Conservation (phyloP, 169 alveolate species). For the Cryptosporidium bovis region DNA sequence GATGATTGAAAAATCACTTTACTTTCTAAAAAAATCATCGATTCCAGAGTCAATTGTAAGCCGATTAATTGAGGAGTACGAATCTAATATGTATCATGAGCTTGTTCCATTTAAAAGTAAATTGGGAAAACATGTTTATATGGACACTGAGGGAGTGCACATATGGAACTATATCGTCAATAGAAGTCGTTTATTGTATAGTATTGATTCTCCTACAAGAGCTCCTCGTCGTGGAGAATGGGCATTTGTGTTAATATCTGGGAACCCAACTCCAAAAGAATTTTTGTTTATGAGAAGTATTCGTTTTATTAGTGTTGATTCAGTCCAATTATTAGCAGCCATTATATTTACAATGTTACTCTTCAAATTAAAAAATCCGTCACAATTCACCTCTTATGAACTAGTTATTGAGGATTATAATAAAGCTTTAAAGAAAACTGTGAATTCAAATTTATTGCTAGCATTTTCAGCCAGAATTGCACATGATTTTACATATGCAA, state of each 20-base stretch:
- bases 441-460: constrained; percentile 36
- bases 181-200: constrained; percentile 47
- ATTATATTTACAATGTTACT: constrained; percentile 46
- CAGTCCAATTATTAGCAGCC: constrained; percentile 58
- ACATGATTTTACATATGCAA: constrained; percentile 21
- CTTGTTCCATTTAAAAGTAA: constrained; percentile 35
- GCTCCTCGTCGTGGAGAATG: constrained; percentile 68
- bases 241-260: constrained; percentile 49
- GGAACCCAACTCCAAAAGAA: constrained; percentile 49
- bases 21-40: background rate
- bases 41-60: constrained; percentile 10
- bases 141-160: constrained; percentile 37
- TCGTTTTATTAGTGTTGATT: constrained; percentile 40
- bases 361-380: constrained; percentile 46
- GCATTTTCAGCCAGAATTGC: constrained; percentile 70
- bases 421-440: constrained; percentile 37
- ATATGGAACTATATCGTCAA: constrained; percentile 40
- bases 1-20: constrained; percentile 25
- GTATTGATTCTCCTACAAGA: constrained; percentile 58
- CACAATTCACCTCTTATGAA: constrained; percentile 44
- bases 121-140: constrained; percentile 22
- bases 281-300: constrained; percentile 52
- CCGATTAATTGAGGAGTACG: constrained; percentile 30
- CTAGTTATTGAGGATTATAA: constrained; percentile 36
- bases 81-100: constrained; percentile 7